Percentiles rank a stretch among this genome's conserved stretches.
Evolutionary conservation across 2,329 filamentous ascomycete species (phyloP).

Genomic region (Neocatenulostroma microsporum): DNA sequence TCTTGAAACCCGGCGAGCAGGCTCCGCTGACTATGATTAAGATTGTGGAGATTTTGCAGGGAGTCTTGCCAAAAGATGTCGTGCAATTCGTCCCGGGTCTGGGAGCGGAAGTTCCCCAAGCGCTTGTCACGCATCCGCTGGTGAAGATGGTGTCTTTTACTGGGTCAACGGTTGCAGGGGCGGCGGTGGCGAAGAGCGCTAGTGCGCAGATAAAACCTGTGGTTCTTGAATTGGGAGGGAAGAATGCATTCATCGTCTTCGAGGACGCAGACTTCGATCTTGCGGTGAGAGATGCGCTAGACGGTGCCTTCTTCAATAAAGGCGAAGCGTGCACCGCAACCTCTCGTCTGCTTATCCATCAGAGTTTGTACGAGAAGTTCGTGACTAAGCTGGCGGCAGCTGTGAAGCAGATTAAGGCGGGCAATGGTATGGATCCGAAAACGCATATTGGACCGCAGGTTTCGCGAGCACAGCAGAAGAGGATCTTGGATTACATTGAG

Average conservation of each 20-base stretch:
- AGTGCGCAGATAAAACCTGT: slow-evolving; percentile 52
- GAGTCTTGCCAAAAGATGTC: slow-evolving; percentile 11
- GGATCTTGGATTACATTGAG: slow-evolving; percentile 13
- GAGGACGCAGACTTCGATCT: slow-evolving; percentile 50
- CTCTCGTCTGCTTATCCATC: slow-evolving; percentile 48
- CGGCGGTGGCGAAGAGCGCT: slow-evolving; percentile 38
- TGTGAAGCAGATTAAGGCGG: slow-evolving; percentile 48
- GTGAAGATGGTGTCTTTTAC: slow-evolving; percentile 73
- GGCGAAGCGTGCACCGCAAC: slow-evolving; percentile 52
- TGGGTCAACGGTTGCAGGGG: slow-evolving; percentile 59
- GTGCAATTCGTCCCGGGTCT: slow-evolving; percentile 12
- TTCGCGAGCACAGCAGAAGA: slow-evolving; percentile 57
- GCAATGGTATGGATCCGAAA: slow-evolving; percentile 57
- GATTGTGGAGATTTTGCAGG: slow-evolving; percentile 17
- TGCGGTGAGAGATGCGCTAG: slow-evolving; percentile 57
- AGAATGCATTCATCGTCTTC: slow-evolving; percentile 48
- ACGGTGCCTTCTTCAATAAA: slow-evolving; percentile 49
- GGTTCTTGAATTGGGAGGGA: slow-evolving; percentile 50
- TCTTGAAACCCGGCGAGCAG: slow-evolving; percentile 24
- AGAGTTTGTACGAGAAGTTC: slow-evolving; percentile 52
- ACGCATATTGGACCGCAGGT: slow-evolving; percentile 66
- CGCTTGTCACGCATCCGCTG: slow-evolving; percentile 24
- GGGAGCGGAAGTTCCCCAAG: slow-evolving; percentile 11
- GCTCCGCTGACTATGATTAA: slow-evolving; percentile 16
- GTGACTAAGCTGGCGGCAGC: slow-evolving; percentile 43